Percentiles rank a stretch among this genome's conserved stretches.
These are phyloP conservation scores for Picea glauca DNA, from an alignment of 75 land plant genomes.

Conservation along the genomic window DNA sequence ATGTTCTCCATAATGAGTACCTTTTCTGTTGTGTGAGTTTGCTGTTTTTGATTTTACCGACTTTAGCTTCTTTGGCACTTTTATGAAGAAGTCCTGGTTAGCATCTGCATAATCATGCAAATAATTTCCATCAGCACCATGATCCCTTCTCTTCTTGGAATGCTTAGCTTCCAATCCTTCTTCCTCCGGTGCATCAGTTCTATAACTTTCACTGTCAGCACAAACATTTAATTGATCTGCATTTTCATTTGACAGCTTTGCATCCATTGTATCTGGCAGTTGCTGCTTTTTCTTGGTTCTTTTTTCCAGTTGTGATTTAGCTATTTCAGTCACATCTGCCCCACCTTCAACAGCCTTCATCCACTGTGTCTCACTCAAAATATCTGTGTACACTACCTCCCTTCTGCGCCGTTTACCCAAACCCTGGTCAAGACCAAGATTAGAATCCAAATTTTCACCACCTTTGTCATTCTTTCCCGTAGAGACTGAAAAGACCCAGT, in stretches of 20 bases:
- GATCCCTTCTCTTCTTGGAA: not conserved
- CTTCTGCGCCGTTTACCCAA: slow-evolving; percentile 78
- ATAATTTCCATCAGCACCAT: too few species aligned
- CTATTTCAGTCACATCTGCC: slow-evolving; percentile 48
- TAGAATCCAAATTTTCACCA: slow-evolving; percentile 12
- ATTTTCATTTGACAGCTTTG: not conserved
- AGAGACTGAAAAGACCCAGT: slow-evolving; percentile 67
- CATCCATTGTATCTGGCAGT: not conserved
- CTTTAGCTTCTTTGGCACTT: slow-evolving; percentile 9
- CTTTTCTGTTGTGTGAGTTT: not conserved
- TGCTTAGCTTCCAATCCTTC: slow-evolving; percentile 2
- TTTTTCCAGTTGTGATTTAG: slow-evolving; percentile 14
- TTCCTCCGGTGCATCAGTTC: not conserved
- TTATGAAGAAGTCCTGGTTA: slow-evolving; percentile 8
- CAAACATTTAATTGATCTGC: not conserved
- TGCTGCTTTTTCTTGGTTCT: slow-evolving; percentile 8
- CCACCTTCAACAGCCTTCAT: slow-evolving; percentile 89
- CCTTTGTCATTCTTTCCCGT: slow-evolving; percentile 19
- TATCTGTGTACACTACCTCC: slow-evolving; percentile 77
- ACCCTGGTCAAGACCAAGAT: not conserved
- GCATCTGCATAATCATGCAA: not conserved
- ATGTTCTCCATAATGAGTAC: not conserved
- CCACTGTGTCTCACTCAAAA: slow-evolving; percentile 84
- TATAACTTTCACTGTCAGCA: too few species aligned
- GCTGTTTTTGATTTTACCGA: slow-evolving; percentile 2